Percentiles rank a stretch among this genome's conserved stretches.
Conservation (phyloP, 768 basidiomycete species). For the Mycena floridula region DNA sequence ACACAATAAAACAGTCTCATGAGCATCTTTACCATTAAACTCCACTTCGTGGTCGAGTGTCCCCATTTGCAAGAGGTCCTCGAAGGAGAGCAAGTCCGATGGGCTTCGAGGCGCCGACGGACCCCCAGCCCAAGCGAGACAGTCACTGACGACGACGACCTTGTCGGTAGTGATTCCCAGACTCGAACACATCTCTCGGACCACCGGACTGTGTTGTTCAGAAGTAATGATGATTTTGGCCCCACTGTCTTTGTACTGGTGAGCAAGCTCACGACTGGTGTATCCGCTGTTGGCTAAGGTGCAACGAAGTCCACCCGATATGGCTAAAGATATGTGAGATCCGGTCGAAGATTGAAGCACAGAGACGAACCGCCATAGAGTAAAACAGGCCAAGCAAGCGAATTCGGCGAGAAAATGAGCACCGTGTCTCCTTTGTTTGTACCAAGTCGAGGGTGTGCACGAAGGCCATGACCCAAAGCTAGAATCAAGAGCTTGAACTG, state of each 20-base stretch:
- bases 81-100: slow-evolving; percentile 29
- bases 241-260: slow-evolving; percentile 61
- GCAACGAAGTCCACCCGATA: slow-evolving; percentile 45
- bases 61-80: slow-evolving; percentile 47
- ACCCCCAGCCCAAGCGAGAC: slow-evolving; percentile 40
- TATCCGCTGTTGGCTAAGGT: slow-evolving; percentile 53
- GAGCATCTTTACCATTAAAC: slow-evolving; percentile 17
- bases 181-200: slow-evolving; percentile 48
- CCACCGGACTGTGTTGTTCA: slow-evolving; percentile 53
- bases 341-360: background rate
- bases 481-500: slow-evolving; percentile 38
- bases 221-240: slow-evolving; percentile 60
- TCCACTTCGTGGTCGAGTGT: slow-evolving; percentile 44
- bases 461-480: slow-evolving; percentile 40
- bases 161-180: slow-evolving; percentile 29
- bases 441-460: slow-evolving; percentile 17
- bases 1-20: background rate
- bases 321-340: slow-evolving; percentile 11
- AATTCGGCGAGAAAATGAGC: slow-evolving; percentile 51
- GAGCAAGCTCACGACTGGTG: slow-evolving; percentile 43
- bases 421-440: slow-evolving; percentile 36
- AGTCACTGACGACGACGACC: slow-evolving; percentile 51
- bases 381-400: slow-evolving; percentile 43
- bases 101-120: slow-evolving; percentile 19
- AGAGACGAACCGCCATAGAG: slow-evolving; percentile 23